Conservation (phyloP, 345 rosid genomes). For the Pugionium dolabratum region DNA sequence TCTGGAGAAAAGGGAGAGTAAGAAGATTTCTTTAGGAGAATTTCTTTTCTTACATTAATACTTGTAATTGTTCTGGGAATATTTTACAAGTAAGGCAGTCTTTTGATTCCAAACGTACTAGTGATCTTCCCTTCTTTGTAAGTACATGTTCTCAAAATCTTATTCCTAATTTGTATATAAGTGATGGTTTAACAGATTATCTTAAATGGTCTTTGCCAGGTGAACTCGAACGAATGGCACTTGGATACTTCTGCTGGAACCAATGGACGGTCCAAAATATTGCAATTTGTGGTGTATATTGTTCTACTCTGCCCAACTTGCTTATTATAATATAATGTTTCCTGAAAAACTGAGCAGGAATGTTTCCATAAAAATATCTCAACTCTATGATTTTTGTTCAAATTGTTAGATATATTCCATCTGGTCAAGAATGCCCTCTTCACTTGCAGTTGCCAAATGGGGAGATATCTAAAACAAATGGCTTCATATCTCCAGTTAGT, state of each 20-base stretch:
- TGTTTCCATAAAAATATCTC: constrained; percentile 23
- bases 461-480: constrained; percentile 84
- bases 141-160: constrained; percentile 36
- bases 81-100: too few species aligned
- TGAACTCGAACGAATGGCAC: constrained; percentile 97
- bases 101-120: too few species aligned
- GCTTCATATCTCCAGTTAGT: constrained; percentile 93
- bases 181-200: constrained; percentile 15
- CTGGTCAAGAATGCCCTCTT: constrained; percentile 86
- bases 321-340: constrained; percentile 11
- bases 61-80: too few species aligned
- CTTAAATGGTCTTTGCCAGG: constrained; percentile 49
- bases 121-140: constrained; percentile 98
- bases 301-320: constrained; percentile 40
- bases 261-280: constrained; percentile 84
- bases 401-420: constrained; percentile 75
- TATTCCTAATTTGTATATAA: constrained; percentile 15
- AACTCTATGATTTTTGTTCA: constrained; percentile 16
- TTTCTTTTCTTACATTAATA: too few species aligned
- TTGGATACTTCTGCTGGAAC: constrained; percentile 93
- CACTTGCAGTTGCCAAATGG: constrained; percentile 77
- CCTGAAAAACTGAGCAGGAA: constrained; percentile 2
- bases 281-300: constrained; percentile 96
- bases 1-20: too few species aligned
- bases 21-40: too few species aligned